Evolutionary conservation across 768 basidiomycete species (phyloP).

Genomic region (Tylopilus subfusipes): DNA sequence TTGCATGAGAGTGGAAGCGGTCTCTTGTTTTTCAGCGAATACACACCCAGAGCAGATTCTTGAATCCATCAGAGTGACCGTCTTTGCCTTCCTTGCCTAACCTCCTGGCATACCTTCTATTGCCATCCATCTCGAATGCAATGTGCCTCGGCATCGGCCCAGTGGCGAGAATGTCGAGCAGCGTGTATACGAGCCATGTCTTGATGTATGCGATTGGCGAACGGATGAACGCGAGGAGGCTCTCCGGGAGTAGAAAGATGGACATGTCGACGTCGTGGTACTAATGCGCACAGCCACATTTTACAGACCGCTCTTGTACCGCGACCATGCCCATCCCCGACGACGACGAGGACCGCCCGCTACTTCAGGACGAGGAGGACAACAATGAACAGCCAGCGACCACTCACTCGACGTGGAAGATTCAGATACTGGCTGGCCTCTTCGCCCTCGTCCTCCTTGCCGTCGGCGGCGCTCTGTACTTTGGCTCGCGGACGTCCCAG

Average conservation of each 20-base stretch:
- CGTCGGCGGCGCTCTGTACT: constrained; percentile 12
- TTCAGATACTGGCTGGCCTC: constrained; percentile 11
- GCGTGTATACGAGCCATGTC: constrained; percentile 34
- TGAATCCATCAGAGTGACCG: constrained; percentile 85
- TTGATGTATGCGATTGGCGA: constrained; percentile 15
- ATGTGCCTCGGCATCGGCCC: constrained; percentile 90
- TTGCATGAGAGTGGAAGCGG: not conserved
- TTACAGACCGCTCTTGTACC: not conserved
- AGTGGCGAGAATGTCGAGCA: constrained; percentile 66
- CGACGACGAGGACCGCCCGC: constrained; percentile 27
- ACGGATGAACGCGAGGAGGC: constrained; percentile 11
- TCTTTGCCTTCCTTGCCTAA: constrained; percentile 61
- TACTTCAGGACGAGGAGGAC: constrained; percentile 19
- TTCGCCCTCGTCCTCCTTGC: constrained; percentile 12
- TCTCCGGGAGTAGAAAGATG: not conserved
- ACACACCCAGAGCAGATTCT: constrained; percentile 72
- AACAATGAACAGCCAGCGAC: not conserved
- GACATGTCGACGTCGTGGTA: not conserved
- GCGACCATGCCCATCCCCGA: not conserved
- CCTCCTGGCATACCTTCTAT: constrained; percentile 81
- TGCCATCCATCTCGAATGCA: constrained; percentile 97
- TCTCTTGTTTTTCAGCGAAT: not conserved
- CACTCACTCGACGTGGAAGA: constrained; percentile 3
- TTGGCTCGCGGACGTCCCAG: not conserved
- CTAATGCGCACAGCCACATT: constrained; percentile 25